Conservation (phyloP, 2,329 filamentous ascomycete species). For the Lojkania enalia region DNA sequence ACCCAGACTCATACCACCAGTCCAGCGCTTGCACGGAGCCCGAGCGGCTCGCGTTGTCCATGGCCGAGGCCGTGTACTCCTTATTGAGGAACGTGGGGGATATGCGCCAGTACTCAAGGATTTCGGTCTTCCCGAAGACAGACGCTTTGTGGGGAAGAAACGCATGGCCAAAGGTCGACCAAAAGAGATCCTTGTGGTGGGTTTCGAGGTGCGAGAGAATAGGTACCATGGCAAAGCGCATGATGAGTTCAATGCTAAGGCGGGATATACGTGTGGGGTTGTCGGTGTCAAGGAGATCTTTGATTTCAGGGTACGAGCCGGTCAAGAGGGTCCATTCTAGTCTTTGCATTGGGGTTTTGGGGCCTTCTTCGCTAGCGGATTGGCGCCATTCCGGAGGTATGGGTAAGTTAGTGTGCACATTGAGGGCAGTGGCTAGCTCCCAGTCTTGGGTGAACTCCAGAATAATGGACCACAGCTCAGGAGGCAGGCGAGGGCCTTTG, state of each 20-base stretch:
- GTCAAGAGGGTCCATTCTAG: conserved; percentile 85
- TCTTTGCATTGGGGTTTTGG: conserved; percentile 73
- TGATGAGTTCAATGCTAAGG: conserved; percentile 82
- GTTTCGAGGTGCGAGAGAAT: conserved; percentile 74
- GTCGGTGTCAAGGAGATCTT: conserved; percentile 70
- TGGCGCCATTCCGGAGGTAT: conserved; percentile 73
- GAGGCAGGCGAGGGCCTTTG: conserved; percentile 61
- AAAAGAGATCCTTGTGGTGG: conserved; percentile 74
- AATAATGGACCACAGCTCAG: conserved; percentile 88
- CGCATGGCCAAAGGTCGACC: conserved; percentile 78
- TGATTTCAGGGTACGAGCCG: conserved; percentile 69
- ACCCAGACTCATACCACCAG: conserved; percentile 84
- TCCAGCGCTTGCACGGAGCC: conserved; percentile 85
- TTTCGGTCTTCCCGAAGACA: conserved; percentile 80
- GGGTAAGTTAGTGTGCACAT: conserved; percentile 76
- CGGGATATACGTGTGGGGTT: conserved; percentile 76
- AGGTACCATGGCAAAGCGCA: conserved; percentile 83
- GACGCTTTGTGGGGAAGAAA: conserved; percentile 87
- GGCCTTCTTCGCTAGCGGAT: conserved; percentile 64
- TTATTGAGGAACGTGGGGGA: conserved; percentile 81
- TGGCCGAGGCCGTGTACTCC: conserved; percentile 81
- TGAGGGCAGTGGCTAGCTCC: conserved; percentile 82
- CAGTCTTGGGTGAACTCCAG: conserved; percentile 85
- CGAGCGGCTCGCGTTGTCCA: conserved; percentile 84
- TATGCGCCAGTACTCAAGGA: conserved; percentile 89